Evolutionary conservation across 257 asterid genomes (phyloP).

Genomic region (Solanum medicagineum): DNA sequence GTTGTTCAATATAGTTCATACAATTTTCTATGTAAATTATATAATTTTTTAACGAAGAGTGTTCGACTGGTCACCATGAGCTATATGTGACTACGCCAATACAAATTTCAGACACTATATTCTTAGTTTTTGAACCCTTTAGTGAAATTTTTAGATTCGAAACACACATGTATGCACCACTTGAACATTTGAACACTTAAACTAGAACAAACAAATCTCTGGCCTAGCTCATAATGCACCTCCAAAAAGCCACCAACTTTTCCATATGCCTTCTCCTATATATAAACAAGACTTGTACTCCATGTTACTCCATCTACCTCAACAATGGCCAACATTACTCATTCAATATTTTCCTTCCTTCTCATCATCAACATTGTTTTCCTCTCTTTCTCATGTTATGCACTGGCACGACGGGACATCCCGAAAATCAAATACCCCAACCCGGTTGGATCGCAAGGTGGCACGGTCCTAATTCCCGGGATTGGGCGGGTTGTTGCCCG

Average conservation of each 20-base stretch:
- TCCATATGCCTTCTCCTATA: background rate
- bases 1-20: too few species aligned
- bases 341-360: background rate
- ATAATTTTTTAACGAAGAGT: too few species aligned
- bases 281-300: background rate
- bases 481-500: constrained; percentile 50
- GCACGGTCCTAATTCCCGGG: constrained; percentile 57
- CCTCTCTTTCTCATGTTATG: background rate
- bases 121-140: too few species aligned
- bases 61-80: too few species aligned
- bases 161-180: background rate
- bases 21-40: too few species aligned
- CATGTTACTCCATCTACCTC: background rate
- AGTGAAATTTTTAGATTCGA: too few species aligned
- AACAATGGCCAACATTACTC: background rate
- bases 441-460: constrained; percentile 20
- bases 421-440: background rate
- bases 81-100: too few species aligned
- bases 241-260: background rate
- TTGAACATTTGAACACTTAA: background rate
- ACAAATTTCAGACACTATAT: too few species aligned
- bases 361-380: background rate
- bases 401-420: background rate
- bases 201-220: background rate
- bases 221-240: background rate